Percentiles rank a stretch among this genome's conserved stretches.
These are phyloP conservation scores for Symmetrospora coprosmae DNA, from an alignment of 768 basidiomycete species.

Conservation along the genomic window DNA sequence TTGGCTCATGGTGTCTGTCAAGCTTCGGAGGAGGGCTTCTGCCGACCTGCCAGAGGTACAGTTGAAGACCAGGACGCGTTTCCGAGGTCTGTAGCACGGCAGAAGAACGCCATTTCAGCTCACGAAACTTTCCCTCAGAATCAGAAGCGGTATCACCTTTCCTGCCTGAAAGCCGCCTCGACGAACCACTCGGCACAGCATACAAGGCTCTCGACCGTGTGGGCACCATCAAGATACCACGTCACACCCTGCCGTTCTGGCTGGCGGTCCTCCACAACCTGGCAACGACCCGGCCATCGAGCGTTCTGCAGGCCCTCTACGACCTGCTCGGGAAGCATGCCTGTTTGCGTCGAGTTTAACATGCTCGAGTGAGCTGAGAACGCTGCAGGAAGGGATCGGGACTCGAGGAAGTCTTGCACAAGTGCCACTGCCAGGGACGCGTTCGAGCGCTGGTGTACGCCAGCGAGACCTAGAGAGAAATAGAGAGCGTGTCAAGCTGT, in stretches of 20 bases:
- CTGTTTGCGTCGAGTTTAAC: slow-evolving; percentile 27
- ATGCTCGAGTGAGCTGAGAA: slow-evolving; percentile 17
- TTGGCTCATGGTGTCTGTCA: slow-evolving; percentile 45
- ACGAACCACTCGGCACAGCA: slow-evolving; percentile 84
- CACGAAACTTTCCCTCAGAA: not conserved
- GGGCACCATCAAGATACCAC: slow-evolving; percentile 93
- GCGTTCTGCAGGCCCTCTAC: slow-evolving; percentile 52
- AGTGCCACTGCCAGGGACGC: slow-evolving; percentile 71
- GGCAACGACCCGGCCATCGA: slow-evolving; percentile 90
- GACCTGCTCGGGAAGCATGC: slow-evolving; percentile 48
- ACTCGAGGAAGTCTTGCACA: slow-evolving; percentile 50
- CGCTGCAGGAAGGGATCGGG: slow-evolving; percentile 31
- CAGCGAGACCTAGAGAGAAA: slow-evolving; percentile 80
- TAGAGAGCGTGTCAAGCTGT: no score
- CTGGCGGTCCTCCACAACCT: slow-evolving; percentile 53
- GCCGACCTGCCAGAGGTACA: slow-evolving; percentile 84
- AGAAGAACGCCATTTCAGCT: no score
- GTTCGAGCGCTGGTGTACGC: slow-evolving; percentile 72
- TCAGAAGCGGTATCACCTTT: slow-evolving; percentile 2
- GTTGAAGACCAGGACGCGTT: slow-evolving; percentile 74
- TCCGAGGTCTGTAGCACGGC: slow-evolving; percentile 30
- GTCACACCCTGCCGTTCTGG: slow-evolving; percentile 43
- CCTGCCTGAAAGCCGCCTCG: slow-evolving; percentile 12
- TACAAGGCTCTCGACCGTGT: slow-evolving; percentile 76
- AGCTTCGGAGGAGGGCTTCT: slow-evolving; percentile 49